Base-by-base conservation (phyloP, 371 early-diverging fungal species). In the Apophysomyces elegans region DNA sequence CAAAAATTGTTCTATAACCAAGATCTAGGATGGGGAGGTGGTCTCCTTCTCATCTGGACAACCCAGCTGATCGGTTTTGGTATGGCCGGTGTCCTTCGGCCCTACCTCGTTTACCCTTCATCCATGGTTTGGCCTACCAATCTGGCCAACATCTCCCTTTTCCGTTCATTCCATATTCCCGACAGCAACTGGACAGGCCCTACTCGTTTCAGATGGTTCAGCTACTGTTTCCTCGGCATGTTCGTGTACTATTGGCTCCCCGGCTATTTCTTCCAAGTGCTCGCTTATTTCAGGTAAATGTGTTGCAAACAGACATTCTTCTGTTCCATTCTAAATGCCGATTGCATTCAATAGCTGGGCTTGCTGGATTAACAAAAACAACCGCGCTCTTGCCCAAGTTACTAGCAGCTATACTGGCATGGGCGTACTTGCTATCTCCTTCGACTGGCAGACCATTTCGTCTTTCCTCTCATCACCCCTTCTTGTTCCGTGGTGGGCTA, bases 121-220 rank as follows among this genome's bases (percentile, higher is more conserved):
- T 78, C 87, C 9, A 95, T 96, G 96, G 80, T 94, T 54, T 97
- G 95, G 95, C 95, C 95, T 14, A 59, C 76, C 4, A 87, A 81
- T 54, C 74, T 96, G 60, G 80, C 93, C 18, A 82, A 81, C 44
- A 87, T 93, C 43, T 88, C 94, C 6, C 74, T 95, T 32, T 88
- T 92, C 77, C 83, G 82, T 44, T 83, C 91, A 0, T 88, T 93
- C 66, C 95, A 95, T 73, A 77, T 69, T 18, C 74, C 63, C 13
- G 76, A 71, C 58, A 73, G 43, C 2, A 61, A 85, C 65, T 68
- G 78, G 70, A 74, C 76, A 36, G 83, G 83, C 21, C 69, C 80
- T 6, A 75, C 84, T 54, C 87, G 90, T 62, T 72, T 85, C 61
- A 75, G 78, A 62, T 86, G 90, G 75, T 93, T 94, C 77, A 79